These are phyloP conservation scores for Paramecium pentaurelia DNA, from an alignment of 73 alveolate genomes.

Conservation along the genomic window DNA sequence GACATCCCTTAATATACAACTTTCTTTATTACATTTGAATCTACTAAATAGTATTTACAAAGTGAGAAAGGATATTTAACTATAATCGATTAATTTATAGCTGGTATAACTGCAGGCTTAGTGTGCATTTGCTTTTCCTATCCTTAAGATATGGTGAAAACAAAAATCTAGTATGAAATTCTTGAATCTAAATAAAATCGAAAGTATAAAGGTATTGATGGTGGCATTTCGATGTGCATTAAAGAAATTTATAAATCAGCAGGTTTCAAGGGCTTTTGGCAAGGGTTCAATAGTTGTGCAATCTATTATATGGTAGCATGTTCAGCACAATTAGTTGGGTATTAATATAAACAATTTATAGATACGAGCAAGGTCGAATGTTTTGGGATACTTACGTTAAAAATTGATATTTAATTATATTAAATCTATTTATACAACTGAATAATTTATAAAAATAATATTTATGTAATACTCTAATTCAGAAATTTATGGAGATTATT, in stretches of 20 bases:
- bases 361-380: background rate
- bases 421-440: background rate
- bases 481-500: background rate
- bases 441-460: background rate
- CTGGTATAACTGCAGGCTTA: background rate
- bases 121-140: constrained; percentile 2
- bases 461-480: background rate
- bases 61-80: background rate
- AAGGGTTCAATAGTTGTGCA: constrained; percentile 20
- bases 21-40: background rate
- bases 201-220: background rate
- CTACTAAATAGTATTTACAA: background rate
- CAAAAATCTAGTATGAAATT: background rate
- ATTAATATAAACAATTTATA: background rate
- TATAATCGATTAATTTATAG: background rate
- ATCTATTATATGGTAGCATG: constrained; percentile 29
- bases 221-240: background rate
- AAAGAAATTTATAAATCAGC: background rate
- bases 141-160: background rate
- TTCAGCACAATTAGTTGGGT: constrained; percentile 21
- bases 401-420: background rate
- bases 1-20: constrained; percentile 3
- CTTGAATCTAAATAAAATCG: background rate
- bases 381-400: background rate
- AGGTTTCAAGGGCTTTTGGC: background rate